Evolutionary conservation across 169 alveolate species (phyloP).

Genomic region (Cryptosporidium sp.): DNA sequence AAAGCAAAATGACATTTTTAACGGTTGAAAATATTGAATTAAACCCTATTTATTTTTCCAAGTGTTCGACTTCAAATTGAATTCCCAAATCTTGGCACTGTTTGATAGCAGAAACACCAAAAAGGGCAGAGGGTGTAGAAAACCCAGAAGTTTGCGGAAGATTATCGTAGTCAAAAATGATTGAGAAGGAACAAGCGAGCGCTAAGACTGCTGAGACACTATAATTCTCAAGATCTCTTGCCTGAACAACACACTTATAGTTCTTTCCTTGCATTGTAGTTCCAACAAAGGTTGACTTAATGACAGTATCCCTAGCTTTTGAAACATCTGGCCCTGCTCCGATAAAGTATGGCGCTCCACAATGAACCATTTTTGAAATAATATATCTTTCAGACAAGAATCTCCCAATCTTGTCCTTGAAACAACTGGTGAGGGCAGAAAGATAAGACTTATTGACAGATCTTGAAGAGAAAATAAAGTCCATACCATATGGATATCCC

Average conservation of each 20-base stretch:
- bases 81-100: conserved; percentile 62
- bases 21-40: background rate
- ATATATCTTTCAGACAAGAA: conserved; percentile 5
- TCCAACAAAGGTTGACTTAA: conserved; percentile 27
- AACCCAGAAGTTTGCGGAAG: conserved; percentile 68
- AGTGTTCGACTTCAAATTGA: conserved; percentile 51
- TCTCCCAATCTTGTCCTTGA: conserved; percentile 5
- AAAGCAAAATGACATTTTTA: background rate
- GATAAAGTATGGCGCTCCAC: conserved; percentile 29
- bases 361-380: background rate
- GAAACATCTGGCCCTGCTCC: conserved; percentile 57
- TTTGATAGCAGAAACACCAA: conserved; percentile 47
- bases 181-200: conserved; percentile 25
- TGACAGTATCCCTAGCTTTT: conserved; percentile 30
- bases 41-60: conserved; percentile 5
- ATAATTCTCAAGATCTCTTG: conserved; percentile 42
- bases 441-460: conserved; percentile 10
- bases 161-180: conserved; percentile 22
- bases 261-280: conserved; percentile 64
- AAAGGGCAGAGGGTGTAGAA: conserved; percentile 38
- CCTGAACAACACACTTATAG: conserved; percentile 41
- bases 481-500: conserved; percentile 76
- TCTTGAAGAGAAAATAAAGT: conserved; percentile 48
- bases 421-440: conserved; percentile 13
- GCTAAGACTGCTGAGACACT: conserved; percentile 17